A percentile compares a stretch with the other conserved stretches of the same genome.
Conservation (phyloP, 1,284 basidiomycete genomes). For the Trichosporon sp. region DNA sequence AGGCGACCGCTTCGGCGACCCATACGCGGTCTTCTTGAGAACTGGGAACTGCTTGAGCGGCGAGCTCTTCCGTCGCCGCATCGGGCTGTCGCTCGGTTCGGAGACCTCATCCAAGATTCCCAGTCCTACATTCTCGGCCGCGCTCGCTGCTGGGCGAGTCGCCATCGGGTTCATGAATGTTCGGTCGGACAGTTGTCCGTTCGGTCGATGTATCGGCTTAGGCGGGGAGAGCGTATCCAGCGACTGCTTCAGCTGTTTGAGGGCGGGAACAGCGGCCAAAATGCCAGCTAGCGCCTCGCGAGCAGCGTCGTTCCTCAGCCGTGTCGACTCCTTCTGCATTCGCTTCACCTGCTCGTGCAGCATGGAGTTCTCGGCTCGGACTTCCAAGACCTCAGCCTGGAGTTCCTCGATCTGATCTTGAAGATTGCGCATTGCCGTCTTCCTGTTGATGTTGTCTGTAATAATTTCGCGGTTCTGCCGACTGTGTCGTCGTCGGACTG, state of each 20-base stretch:
- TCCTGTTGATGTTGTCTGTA: conserved; percentile 31
- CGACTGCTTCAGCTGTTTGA: conserved; percentile 22
- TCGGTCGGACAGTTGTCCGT: conserved; percentile 3
- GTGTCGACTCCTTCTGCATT: neutral
- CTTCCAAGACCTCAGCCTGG: conserved; percentile 29
- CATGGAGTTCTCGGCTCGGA: conserved; percentile 11
- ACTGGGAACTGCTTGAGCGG: neutral
- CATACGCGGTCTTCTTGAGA: conserved; percentile 1
- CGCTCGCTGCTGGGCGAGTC: conserved; percentile 28
- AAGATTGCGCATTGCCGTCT: conserved; percentile 22
- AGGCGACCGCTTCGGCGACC: conserved; percentile 4
- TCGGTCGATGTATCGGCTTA: neutral
- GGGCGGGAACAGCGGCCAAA: conserved; percentile 24
- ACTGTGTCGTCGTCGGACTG: conserved; percentile 31
- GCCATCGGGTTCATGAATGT: conserved; percentile 24
- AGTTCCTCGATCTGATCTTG: conserved; percentile 28
- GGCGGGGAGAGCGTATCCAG: conserved; percentile 7
- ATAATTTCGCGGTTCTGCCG: conserved; percentile 34
- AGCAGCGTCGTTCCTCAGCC: conserved; percentile 3
- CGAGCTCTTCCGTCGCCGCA: neutral
- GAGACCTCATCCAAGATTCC: conserved; percentile 2
- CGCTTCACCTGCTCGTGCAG: conserved; percentile 19
- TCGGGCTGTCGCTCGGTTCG: conserved; percentile 18
- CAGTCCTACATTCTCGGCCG: neutral
- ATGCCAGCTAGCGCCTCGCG: conserved; percentile 24